A percentile compares a stretch with the other conserved stretches of the same genome.
phyloP scores from a whole-genome alignment of 441 rosid species.

The Populus trichocarpa region DNA sequence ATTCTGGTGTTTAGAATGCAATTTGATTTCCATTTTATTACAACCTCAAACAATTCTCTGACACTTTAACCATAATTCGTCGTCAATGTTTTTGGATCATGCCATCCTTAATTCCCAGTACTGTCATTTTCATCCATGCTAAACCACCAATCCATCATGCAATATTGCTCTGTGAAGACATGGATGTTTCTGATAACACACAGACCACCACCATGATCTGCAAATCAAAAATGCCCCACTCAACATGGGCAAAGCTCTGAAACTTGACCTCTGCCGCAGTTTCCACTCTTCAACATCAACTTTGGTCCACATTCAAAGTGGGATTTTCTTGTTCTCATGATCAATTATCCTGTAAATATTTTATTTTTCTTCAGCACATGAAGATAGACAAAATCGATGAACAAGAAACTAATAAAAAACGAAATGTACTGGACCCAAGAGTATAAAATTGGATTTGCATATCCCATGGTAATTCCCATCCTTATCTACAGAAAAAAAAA shows the following conservation, averaged over 20 bases:
- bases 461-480: background rate
- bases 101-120: background rate
- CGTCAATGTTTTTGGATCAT: background rate
- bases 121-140: background rate
- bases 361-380: too few species aligned
- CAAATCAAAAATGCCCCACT: too few species aligned
- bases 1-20: background rate
- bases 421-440: background rate
- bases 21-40: background rate
- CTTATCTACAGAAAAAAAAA: background rate
- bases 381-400: too few species aligned
- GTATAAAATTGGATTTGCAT: background rate
- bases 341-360: background rate
- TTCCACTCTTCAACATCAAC: too few species aligned
- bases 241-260: too few species aligned
- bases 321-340: background rate
- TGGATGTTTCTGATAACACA: too few species aligned
- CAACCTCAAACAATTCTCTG: background rate
- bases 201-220: too few species aligned
- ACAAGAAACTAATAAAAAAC: background rate
- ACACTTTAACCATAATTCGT: background rate
- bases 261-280: too few species aligned
- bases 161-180: background rate
- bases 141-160: background rate
- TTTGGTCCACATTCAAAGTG: too few species aligned